A percentile compares a stretch with the other conserved stretches of the same genome.
phyloP scores from a whole-genome alignment of 2,329 filamentous ascomycete species.

The Fusarium begoniae region DNA sequence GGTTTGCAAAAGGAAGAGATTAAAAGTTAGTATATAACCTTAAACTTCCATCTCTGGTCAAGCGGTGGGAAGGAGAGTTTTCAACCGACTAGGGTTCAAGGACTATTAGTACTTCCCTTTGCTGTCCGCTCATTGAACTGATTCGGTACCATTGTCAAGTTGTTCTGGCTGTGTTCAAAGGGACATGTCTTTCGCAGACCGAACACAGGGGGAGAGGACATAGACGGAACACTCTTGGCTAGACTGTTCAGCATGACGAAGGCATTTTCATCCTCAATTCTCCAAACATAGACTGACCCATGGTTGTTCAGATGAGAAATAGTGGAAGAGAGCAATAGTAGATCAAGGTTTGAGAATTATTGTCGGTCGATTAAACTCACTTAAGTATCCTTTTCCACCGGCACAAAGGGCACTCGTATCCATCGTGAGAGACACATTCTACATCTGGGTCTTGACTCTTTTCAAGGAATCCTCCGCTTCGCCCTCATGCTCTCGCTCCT shows the following conservation, averaged over 20 bases:
- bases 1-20: neutral
- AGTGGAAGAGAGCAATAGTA: too few relatives aligned
- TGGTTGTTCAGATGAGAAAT: neutral
- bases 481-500: neutral
- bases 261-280: too few relatives aligned
- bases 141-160: too few relatives aligned
- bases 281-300: too few relatives aligned
- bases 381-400: neutral
- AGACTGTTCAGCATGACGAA: neutral
- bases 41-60: neutral
- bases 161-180: neutral
- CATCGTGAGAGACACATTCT: neutral
- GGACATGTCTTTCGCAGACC: neutral
- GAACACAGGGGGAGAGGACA: neutral
- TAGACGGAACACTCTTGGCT: neutral
- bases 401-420: neutral
- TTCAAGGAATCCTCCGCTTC: accelerated
- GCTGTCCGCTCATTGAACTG: neutral
- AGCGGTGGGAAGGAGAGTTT: neutral
- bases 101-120: too few relatives aligned
- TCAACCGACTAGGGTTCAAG: neutral
- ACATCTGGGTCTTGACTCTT: too few relatives aligned
- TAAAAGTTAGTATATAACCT: neutral
- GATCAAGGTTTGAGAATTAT: neutral
- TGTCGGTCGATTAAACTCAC: neutral